Evolutionary conservation across 306 rosid genomes (phyloP), one percentile per base, ranked within the genome.

Genomic region (Neltuma alba): DNA sequence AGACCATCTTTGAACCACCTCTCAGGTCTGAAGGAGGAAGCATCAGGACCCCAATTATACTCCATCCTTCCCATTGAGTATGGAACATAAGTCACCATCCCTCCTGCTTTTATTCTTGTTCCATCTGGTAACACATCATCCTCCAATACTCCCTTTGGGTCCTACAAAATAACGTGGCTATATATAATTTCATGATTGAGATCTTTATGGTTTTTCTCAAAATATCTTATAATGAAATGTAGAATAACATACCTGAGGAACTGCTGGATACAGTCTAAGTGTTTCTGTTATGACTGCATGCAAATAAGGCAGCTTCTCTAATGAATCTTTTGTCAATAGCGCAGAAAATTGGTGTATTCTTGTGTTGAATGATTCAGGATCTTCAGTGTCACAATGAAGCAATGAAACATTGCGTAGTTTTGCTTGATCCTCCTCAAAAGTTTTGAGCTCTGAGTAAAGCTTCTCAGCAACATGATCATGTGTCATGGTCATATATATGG

Each of bases 31-130:
- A 95, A 95, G 47, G 89, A 86, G 68, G 94, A 41, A 23, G 97
- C 99, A 88, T 88, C 92, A 63, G 89, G 75, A 7, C 99, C 98
- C 99, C 98, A 95, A 21, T 95, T 91, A 85, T 91, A 91, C 65
- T 89, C 94, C 98, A 95, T 93, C 64, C 96, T 95, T 14, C 97
- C 99, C 99, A 93, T 93, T 3, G 99, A 95, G 82, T 95, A 95
- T 41, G 99, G 99, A 62, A 93, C 97, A 41, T 93, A 95, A 52
- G 98, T 95, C 75, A 95, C 97, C 98, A 95, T 89, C 18, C 99
- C 99, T 42, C 99, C 99, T 70, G 97, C 99, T 87, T 83, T 95
- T 62, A 93, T 81, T 81, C 83, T 88, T 5, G 99, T 93, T 78
- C 97, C 99, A 85, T 95, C 99, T 4, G 98, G 99, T 55, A 93